Evolutionary conservation across 192 early-diverging fungal genomes (phyloP).

Genomic region (Coemansia sp.): DNA sequence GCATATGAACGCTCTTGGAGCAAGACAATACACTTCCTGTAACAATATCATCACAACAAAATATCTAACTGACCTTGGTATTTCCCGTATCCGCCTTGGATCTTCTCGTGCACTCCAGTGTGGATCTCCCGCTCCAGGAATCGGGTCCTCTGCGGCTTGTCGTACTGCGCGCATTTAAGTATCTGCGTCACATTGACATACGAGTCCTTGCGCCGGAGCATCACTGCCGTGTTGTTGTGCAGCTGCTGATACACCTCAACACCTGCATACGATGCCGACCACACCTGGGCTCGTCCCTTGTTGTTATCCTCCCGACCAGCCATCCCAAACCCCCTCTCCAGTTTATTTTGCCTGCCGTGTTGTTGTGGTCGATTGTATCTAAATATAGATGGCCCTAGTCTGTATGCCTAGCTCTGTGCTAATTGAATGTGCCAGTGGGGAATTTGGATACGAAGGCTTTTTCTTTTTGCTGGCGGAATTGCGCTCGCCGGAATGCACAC

Average conservation of each 20-base stretch:
- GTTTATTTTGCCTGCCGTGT: background rate
- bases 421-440: background rate
- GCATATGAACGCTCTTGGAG: conserved; percentile 1
- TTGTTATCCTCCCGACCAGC: background rate
- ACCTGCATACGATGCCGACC: conserved; percentile 59
- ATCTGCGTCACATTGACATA: conserved; percentile 92
- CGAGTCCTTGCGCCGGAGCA: conserved; percentile 76
- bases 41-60: background rate
- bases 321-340: background rate
- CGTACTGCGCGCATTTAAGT: conserved; percentile 84
- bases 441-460: background rate
- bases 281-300: conserved; percentile 24
- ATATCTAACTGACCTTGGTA: conserved; percentile 68
- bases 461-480: background rate
- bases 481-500: background rate
- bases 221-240: conserved; percentile 68
- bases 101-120: conserved; percentile 82
- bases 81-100: conserved; percentile 95
- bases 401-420: background rate
- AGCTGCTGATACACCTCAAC: conserved; percentile 79
- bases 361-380: conserved; percentile 7
- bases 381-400: conserved; percentile 1
- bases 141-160: conserved; percentile 82
- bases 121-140: conserved; percentile 86
- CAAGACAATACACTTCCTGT: background rate